Percentiles rank a stretch among this genome's conserved stretches.
These are phyloP conservation scores for Cryptosporidium parvum DNA, from an alignment of 169 alveolate species.

Conservation along the genomic window DNA sequence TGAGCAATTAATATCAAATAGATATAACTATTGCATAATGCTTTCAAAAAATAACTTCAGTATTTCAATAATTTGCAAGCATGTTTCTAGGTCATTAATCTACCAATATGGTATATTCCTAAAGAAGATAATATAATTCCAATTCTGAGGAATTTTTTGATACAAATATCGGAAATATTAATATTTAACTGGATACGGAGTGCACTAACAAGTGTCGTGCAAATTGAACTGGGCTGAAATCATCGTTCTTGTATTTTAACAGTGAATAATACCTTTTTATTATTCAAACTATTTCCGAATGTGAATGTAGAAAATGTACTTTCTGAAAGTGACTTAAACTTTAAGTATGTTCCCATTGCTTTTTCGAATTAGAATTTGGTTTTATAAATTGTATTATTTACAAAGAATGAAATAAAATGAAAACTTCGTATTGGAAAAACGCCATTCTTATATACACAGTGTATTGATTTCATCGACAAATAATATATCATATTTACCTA, in stretches of 20 bases:
- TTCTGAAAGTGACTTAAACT: not conserved
- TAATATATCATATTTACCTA: slow-evolving; percentile 4
- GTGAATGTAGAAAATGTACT: not conserved
- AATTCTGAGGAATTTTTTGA: slow-evolving; percentile 1
- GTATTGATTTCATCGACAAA: not conserved
- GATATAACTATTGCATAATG: not conserved
- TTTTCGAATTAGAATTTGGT: not conserved
- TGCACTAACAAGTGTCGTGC: not conserved
- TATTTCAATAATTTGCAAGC: not conserved
- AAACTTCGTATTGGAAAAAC: not conserved
- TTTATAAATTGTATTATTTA: not conserved
- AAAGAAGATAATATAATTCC: not conserved
- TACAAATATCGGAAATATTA: not conserved
- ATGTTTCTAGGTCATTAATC: not conserved
- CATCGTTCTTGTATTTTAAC: not conserved
- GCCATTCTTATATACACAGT: slow-evolving; percentile 19
- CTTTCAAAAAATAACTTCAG: not conserved
- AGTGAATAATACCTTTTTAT: not conserved
- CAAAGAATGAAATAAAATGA: not conserved
- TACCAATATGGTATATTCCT: not conserved
- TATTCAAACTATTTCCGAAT: not conserved
- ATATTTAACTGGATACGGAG: not conserved
- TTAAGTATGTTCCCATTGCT: not conserved
- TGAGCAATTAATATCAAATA: not conserved
- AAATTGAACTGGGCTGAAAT: not conserved